Percentiles rank a stretch among this genome's conserved stretches.
Conservation (phyloP, 805 yeast species). For the Myxozyma lipomycoides region DNA sequence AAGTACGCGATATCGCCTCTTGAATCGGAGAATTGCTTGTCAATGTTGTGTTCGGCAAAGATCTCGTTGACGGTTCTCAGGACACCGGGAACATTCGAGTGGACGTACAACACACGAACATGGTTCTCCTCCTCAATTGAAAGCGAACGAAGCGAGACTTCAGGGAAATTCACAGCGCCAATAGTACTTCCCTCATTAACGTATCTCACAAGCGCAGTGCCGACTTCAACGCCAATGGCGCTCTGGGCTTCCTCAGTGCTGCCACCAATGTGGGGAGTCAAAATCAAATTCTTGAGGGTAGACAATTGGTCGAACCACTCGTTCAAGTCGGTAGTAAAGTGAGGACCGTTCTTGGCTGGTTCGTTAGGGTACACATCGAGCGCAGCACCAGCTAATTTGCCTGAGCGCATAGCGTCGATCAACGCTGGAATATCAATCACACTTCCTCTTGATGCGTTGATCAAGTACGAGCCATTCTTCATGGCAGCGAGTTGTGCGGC, state of each 20-base stretch:
- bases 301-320: conserved; percentile 78
- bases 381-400: conserved; percentile 96
- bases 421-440: conserved; percentile 95
- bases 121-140: conserved; percentile 76
- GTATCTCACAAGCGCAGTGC: conserved; percentile 77
- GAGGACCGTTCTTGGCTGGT: conserved; percentile 92
- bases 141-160: conserved; percentile 83
- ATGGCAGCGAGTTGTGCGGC: conserved; percentile 89
- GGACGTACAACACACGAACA: conserved; percentile 92
- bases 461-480: conserved; percentile 92
- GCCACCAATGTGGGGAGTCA: conserved; percentile 98
- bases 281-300: conserved; percentile 77
- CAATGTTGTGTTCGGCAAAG: conserved; percentile 90
- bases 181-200: conserved; percentile 92
- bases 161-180: conserved; percentile 99
- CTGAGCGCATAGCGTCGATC: conserved; percentile 83
- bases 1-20: conserved; percentile 93
- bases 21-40: conserved; percentile 97
- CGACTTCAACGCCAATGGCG: conserved; percentile 96
- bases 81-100: conserved; percentile 98
- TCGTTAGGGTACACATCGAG: conserved; percentile 94
- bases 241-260: conserved; percentile 98
- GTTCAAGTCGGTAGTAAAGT: conserved; percentile 71
- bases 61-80: conserved; percentile 95
- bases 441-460: conserved; percentile 96